Evolutionary conservation across 192 early-diverging fungal species (phyloP).

Genomic region (Thamnidium elegans): DNA sequence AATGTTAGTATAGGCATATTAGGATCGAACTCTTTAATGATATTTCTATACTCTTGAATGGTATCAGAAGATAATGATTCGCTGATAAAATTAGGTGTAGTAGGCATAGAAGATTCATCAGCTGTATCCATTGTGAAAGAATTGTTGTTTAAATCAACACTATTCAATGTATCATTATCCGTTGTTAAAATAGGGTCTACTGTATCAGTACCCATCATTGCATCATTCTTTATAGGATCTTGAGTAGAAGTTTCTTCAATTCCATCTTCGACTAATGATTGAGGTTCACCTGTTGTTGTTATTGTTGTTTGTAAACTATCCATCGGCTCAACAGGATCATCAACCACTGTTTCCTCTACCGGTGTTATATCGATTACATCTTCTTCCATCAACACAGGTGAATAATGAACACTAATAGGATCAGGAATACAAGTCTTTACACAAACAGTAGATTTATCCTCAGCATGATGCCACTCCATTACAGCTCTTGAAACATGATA

Average conservation of each 20-base stretch:
- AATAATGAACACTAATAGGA: background rate
- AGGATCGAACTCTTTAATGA: slow-evolving; percentile 26
- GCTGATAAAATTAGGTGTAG: background rate
- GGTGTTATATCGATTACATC: background rate
- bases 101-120: slow-evolving; percentile 10
- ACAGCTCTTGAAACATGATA: slow-evolving; percentile 60
- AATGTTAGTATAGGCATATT: slow-evolving; percentile 29
- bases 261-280: background rate
- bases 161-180: background rate
- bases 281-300: background rate
- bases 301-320: background rate
- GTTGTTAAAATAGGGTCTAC: background rate
- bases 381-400: background rate
- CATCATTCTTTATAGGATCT: slow-evolving; percentile 2
- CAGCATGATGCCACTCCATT: slow-evolving; percentile 71
- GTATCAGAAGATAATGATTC: background rate
- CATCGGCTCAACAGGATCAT: too few relatives aligned
- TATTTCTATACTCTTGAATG: slow-evolving; percentile 4
- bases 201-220: slow-evolving; percentile 8
- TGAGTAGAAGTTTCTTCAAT: background rate
- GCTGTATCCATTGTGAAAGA: slow-evolving; percentile 6
- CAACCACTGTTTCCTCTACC: background rate
- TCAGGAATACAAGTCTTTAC: slow-evolving; percentile 35
- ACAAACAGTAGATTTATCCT: slow-evolving; percentile 71
- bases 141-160: background rate